Percentiles rank a stretch among this genome's conserved stretches.
phyloP scores from a whole-genome alignment of 768 basidiomycete species.

The Mrakia frigida region DNA sequence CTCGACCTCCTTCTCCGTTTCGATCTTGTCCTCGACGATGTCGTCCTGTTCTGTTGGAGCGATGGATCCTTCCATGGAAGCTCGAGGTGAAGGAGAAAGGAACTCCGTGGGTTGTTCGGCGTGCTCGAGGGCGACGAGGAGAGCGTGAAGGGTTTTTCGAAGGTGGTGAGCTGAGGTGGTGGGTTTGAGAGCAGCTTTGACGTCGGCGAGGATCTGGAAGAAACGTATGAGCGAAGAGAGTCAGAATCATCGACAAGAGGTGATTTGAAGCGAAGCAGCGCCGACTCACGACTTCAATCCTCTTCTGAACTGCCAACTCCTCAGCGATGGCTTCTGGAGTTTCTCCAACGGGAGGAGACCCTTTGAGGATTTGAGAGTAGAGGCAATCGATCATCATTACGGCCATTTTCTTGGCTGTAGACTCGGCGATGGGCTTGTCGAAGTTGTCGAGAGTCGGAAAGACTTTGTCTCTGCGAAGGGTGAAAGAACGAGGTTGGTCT shows the following conservation, averaged over 20 bases:
- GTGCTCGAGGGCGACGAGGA: background rate
- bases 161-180: background rate
- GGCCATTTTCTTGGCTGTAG: conserved; percentile 1
- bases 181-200: conserved; percentile 11
- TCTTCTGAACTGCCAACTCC: background rate
- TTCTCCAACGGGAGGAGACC: background rate
- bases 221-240: background rate
- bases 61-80: background rate
- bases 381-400: conserved; percentile 14
- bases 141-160: background rate
- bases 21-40: background rate
- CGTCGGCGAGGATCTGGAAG: background rate
- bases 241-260: background rate
- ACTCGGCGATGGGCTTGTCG: conserved; percentile 6
- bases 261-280: background rate
- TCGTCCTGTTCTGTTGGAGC: background rate
- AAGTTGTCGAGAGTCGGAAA: conserved; percentile 9
- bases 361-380: background rate
- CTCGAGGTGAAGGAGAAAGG: background rate
- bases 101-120: background rate
- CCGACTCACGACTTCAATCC: background rate
- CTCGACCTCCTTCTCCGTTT: background rate
- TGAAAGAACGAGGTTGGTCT: background rate
- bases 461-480: background rate
- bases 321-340: conserved; percentile 6